Base-by-base conservation (phyloP, 208 protist genomes). In the Lotmaria passim region DNA sequence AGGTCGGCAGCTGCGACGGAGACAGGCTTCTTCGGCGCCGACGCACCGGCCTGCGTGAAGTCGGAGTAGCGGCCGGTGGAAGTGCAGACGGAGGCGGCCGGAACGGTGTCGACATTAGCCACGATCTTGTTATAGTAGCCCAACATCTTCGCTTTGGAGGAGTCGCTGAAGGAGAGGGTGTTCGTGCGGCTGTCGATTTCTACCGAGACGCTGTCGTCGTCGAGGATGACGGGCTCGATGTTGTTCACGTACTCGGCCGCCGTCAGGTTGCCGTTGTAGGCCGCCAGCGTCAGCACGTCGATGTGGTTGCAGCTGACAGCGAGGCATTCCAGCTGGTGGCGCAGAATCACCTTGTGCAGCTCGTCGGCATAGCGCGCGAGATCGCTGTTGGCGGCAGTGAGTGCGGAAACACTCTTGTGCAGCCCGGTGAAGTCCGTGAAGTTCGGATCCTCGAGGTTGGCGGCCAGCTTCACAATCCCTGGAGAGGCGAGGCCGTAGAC, bases 151-250 rank as follows among this genome's bases (percentile, higher is more conserved):
- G 69, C 62, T 63, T 87, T 89, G 3, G 87, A 80, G 17, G 87
- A 73, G 59, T 88, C 83, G 38, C 77, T 73, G 65, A 93, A 91
- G 12, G 79, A 84, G 14, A 95, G 64, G 5, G 85, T 84, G 21
- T 69, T 75, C 15, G 81, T 87, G 55, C 83, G 81, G 75, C 83
- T 83, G 67, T 95, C 86, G 34, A 95, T 86, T 43, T 91, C 86
- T 7, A 93, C 81, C 1, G 82, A 61, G 21, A 91, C 79, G 5
- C 67, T 71, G 2, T 74, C 78, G 50, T 93, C 82, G 53, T 83
- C 76, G 8, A 93, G 73, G 48, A 95, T 83, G 50, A 78, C 78
- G 17, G 83, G 83, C 66, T 93, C 83, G 47, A 91, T 75, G 43
- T 66, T 72, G 69, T 82, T 69, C 26, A 95, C 69, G 69, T 91